Evolutionary conservation across 768 basidiomycete species (phyloP), one percentile per base, ranked within the genome.

Genomic region (Auricularia sp.): DNA sequence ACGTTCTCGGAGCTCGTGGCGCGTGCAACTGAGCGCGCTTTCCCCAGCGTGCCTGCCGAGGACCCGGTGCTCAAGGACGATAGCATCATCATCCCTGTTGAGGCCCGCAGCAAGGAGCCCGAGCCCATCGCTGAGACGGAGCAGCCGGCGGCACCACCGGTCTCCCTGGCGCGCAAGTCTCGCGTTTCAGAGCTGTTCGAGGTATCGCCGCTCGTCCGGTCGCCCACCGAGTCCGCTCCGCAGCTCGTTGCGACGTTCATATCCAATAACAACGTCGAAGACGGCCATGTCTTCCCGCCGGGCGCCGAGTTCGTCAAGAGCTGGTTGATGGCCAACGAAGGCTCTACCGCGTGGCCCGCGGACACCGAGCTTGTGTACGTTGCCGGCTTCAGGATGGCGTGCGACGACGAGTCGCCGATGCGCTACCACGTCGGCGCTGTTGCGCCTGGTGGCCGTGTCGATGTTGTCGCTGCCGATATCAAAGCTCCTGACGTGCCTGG

Each of bases 231-330:
- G 29, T 6, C 23, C 8, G 56, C 56, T 0, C 33, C 36, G 58
- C 63, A 16, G 8, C 70, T 88, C 65, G 78, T 78, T 43, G 87
- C 88, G 3, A 76, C 75, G 4, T 87, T 87, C 66, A 66, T 91
- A 5, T 78, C 78, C 42, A 87, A 92, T 71, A 78, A 85, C 47
- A 91, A 88, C 39, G 86, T 90, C 61, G 77, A 82, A 3, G 86
- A 88, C 68, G 91, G 90, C 0, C 88, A 91, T 68, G 74, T 78
- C 29, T 88, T 93, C 71, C 89, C 90, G 36, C 85, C 90, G 6
- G 91, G 91, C 39, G 90, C 89, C 0, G 89, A 90, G 71, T 94
- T 93, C 69, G 82, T 91, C 64, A 93, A 93, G 74, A 84, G 84
- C 23, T 94, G 91, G 91, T 78, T 80, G 64, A 80, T 93, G 78